A percentile compares a stretch with the other conserved stretches of the same genome.
These are phyloP conservation scores for Curvularia lunata DNA, from an alignment of 2,329 filamentous ascomycete genomes.

Conservation along the genomic window DNA sequence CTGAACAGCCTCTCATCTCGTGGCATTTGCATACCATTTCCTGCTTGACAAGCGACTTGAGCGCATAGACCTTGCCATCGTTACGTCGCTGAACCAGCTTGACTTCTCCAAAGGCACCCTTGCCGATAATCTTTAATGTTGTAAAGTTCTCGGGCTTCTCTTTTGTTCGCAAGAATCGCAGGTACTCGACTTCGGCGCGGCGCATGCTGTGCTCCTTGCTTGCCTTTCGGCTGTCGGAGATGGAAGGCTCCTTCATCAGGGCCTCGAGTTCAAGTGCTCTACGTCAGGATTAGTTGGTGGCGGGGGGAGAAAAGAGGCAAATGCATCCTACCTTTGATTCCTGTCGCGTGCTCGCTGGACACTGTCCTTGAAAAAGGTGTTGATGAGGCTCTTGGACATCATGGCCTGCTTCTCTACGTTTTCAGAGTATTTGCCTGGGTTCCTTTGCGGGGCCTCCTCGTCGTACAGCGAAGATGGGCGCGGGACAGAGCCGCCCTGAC, in stretches of 20 bases:
- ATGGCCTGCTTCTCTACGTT: slow-evolving; percentile 78
- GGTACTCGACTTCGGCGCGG: slow-evolving; percentile 87
- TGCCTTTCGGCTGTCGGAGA: slow-evolving; percentile 77
- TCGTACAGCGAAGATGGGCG: slow-evolving; percentile 62
- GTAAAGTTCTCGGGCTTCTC: slow-evolving; percentile 94
- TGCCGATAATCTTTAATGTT: slow-evolving; percentile 97
- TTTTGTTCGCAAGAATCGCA: slow-evolving; percentile 91
- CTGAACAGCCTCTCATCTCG: neutral
- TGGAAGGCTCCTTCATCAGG: slow-evolving; percentile 77
- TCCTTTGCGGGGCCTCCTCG: slow-evolving; percentile 75
- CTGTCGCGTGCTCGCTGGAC: slow-evolving; percentile 94
- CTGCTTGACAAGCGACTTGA: slow-evolving; percentile 97
- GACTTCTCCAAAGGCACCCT: slow-evolving; percentile 98
- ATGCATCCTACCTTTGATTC: slow-evolving; percentile 78
- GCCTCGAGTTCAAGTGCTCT: slow-evolving; percentile 93
- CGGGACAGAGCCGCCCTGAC: slow-evolving; percentile 72
- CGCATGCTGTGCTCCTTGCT: slow-evolving; percentile 85
- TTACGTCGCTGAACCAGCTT: slow-evolving; percentile 96
- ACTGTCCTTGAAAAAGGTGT: slow-evolving; percentile 95
- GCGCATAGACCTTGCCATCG: slow-evolving; percentile 95
- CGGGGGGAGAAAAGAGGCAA: neutral
- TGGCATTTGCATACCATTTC: slow-evolving; percentile 71
- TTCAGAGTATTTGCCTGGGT: slow-evolving; percentile 86
- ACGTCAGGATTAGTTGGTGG: slow-evolving; percentile 30
- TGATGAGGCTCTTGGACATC: slow-evolving; percentile 69